Conservation (phyloP, 805 yeast species). For the Wickerhamomyces hampshirensis region DNA sequence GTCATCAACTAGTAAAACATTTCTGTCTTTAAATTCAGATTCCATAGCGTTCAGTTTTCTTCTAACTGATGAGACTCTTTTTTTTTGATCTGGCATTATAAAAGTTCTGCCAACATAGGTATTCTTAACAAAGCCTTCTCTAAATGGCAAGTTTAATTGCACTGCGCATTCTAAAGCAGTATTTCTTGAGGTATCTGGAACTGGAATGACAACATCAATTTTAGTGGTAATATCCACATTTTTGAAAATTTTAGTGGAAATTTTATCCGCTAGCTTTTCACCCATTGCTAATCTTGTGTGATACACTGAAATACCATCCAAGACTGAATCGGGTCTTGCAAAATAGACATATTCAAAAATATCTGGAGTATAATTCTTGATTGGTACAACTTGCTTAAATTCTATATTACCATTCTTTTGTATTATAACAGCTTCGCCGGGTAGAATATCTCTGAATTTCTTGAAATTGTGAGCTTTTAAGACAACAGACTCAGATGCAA, state of each 20-base stretch:
- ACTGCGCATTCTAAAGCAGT: conserved; percentile 92
- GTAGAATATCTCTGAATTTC: conserved; percentile 74
- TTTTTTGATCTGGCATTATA: conserved; percentile 96
- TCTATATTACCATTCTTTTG: conserved; percentile 77
- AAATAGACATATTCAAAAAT: conserved; percentile 96
- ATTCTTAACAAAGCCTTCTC: conserved; percentile 97
- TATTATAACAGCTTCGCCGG: conserved; percentile 96
- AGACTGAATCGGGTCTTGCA: conserved; percentile 94
- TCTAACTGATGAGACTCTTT: conserved; percentile 89
- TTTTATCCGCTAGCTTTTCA: conserved; percentile 72
- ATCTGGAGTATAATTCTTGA: conserved; percentile 83
- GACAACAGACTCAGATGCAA: conserved; percentile 94
- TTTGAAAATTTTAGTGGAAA: conserved; percentile 37
- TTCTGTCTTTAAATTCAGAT: conserved; percentile 79
- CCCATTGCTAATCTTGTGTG: conserved; percentile 94
- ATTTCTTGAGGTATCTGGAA: conserved; percentile 97
- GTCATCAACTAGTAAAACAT: conserved; percentile 90
- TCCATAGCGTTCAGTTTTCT: conserved; percentile 96
- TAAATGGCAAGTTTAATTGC: conserved; percentile 70
- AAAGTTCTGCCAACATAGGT: conserved; percentile 97
- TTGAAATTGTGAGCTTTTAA: conserved; percentile 86
- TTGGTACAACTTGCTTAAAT: conserved; percentile 79
- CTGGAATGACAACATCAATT: conserved; percentile 95
- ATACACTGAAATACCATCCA: conserved; percentile 96
- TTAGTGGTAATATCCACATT: conserved; percentile 44